phyloP scores from a whole-genome alignment of 768 basidiomycete genomes.

The Pleurotus ostreatus region DNA sequence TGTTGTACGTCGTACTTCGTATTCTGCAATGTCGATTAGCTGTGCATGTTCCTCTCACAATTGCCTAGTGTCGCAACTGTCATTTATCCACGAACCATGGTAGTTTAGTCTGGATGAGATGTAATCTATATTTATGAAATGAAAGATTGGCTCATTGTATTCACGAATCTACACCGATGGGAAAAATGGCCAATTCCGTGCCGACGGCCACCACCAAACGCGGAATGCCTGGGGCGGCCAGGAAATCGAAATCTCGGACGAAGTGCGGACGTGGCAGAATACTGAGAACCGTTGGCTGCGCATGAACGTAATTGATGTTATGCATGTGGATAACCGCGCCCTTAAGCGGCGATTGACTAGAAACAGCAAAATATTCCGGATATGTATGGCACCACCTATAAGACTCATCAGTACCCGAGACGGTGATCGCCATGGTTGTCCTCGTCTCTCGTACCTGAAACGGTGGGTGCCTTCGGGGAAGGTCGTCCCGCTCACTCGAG shows the following conservation, averaged over 20 bases:
- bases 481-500: constrained; percentile 53
- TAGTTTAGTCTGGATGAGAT: background rate
- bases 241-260: constrained; percentile 75
- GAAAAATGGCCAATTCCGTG: constrained; percentile 52
- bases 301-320: constrained; percentile 59
- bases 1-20: background rate
- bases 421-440: background rate
- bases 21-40: too few relatives aligned
- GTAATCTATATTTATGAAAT: background rate
- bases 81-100: background rate
- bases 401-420: background rate
- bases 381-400: constrained; percentile 74
- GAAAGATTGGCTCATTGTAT: background rate
- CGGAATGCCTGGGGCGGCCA: constrained; percentile 56
- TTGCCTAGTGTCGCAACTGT: too few relatives aligned
- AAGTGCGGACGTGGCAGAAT: constrained; percentile 60
- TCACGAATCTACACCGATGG: constrained; percentile 57
- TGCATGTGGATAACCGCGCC: constrained; percentile 72
- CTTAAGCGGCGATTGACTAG: constrained; percentile 49
- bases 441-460: constrained; percentile 49
- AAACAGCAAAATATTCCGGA: constrained; percentile 76
- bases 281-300: constrained; percentile 56
- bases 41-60: too few relatives aligned
- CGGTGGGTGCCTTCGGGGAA: constrained; percentile 64
- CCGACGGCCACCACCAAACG: constrained; percentile 68